Evolutionary conservation across 2,329 filamentous ascomycete species (phyloP), one percentile per base, ranked within the genome.

Genomic region (Phyllosticta capitalensis): DNA sequence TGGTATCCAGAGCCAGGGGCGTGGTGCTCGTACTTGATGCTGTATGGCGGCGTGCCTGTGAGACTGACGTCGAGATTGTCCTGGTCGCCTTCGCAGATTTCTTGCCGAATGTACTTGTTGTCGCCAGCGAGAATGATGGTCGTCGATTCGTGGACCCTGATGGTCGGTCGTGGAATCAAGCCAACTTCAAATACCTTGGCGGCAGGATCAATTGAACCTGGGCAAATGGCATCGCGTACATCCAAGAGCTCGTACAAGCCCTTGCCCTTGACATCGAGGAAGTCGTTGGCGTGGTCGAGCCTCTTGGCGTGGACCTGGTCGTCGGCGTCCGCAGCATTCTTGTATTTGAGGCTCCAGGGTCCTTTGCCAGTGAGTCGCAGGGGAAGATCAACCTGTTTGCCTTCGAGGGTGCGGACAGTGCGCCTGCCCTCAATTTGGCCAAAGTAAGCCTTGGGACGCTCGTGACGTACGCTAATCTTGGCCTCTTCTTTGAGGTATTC

Each of bases 71-170:
- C 91, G 59, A 96, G 85, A 3, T 86, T 85, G 71, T 96, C 92
- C 67, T 96, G 88, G 63, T 97, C 92, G 28, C 92, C 92, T 75
- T 99, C 92, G 69, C 94, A 99, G 28, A 99, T 87, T 62, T 92
- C 86, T 50, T 85, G 82, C 73, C 95, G 95, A 65, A 85, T 71
- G 69, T 86, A 88, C 33, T 79, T 79, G 26, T 78, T 77, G 9
- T 76, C 77, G 17, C 78, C 76, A 38, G 79, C 68, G 17, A 68
- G 73, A 10, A 77, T 77, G 53, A 89, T 79, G 53, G 85, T 82
- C 3, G 84, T 78, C n/a, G 65, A 83, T 61, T 87, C 81, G 5
- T 85, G 78, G 52, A 94, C 71, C 14, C 80, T 81, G 50, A 95
- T 79, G 63, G 84, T 79, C 0, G 94, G 95, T 53, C 92, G 84